phyloP scores from a whole-genome alignment of 306 rosid genomes.

The Lithocarpus polystachyus region DNA sequence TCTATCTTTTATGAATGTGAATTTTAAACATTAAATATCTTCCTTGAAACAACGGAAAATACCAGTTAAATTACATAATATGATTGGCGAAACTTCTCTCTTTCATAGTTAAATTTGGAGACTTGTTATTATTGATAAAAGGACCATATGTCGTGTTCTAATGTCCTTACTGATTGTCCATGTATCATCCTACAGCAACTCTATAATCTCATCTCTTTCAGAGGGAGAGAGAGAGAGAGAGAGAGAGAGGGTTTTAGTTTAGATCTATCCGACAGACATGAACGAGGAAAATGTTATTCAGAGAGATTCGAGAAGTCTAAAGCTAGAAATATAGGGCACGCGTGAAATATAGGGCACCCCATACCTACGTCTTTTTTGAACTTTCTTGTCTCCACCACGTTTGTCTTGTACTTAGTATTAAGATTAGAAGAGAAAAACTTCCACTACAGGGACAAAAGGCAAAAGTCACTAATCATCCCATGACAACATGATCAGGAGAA shows the following conservation, averaged over 20 bases:
- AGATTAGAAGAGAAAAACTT: conserved; percentile 11
- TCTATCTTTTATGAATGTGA: too few relatives aligned
- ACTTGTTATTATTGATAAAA: background rate
- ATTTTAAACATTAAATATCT: too few relatives aligned
- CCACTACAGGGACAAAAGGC: conserved; percentile 22
- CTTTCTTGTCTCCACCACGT: conserved; percentile 52
- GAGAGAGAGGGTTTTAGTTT: background rate
- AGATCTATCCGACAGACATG: conserved; percentile 6
- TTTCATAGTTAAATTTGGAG: too few relatives aligned
- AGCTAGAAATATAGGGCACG: conserved; percentile 45
- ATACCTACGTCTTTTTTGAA: conserved; percentile 13
- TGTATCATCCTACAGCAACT: background rate
- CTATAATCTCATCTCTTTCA: background rate
- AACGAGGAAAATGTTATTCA: conserved; percentile 18
- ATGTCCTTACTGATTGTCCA: conserved; percentile 25
- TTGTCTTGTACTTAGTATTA: conserved; percentile 35
- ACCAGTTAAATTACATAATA: too few relatives aligned
- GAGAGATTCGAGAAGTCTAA: conserved; percentile 24
- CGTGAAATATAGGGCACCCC: conserved; percentile 57
- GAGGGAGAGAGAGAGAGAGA: background rate
- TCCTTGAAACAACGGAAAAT: too few relatives aligned
- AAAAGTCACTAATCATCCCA: background rate
- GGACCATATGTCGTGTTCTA: conserved; percentile 21
- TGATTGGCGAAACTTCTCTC: too few relatives aligned
- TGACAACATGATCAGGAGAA: background rate